phyloP scores from a whole-genome alignment of 441 rosid species.

The Codiaeum variegatum region DNA sequence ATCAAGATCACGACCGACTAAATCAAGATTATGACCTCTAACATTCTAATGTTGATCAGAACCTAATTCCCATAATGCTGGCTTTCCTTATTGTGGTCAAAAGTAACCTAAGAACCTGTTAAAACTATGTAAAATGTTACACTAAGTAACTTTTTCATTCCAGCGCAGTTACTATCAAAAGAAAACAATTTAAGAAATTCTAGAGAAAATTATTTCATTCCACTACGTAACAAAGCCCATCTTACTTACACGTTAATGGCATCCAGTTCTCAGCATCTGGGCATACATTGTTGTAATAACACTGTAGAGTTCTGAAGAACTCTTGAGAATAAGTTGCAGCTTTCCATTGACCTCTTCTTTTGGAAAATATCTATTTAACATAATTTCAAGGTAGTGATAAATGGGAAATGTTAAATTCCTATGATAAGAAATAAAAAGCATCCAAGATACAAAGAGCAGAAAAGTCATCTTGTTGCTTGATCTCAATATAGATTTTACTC shows the following conservation, averaged over 20 bases:
- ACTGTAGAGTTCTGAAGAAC: slow-evolving; percentile 89
- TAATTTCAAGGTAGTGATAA: background rate
- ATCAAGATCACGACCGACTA: slow-evolving; percentile 40
- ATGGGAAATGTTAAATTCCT: background rate
- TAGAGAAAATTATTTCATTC: no score
- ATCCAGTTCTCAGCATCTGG: slow-evolving; percentile 94
- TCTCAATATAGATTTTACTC: background rate
- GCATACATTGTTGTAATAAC: slow-evolving; percentile 93
- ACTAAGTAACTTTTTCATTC: background rate
- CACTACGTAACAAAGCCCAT: background rate
- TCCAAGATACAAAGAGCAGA: background rate
- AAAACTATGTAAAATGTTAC: slow-evolving; percentile 15
- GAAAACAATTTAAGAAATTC: background rate
- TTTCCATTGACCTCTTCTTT: slow-evolving; percentile 99
- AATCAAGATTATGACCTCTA: slow-evolving; percentile 42
- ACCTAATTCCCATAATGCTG: slow-evolving; percentile 88
- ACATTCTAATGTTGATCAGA: slow-evolving; percentile 70
- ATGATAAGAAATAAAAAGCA: background rate
- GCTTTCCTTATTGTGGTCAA: slow-evolving; percentile 76
- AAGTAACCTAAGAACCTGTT: slow-evolving; percentile 92
- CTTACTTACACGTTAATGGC: slow-evolving; percentile 79
- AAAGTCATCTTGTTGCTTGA: background rate
- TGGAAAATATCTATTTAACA: slow-evolving; percentile 68
- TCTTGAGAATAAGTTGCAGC: slow-evolving; percentile 99
- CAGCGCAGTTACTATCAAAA: background rate